phyloP scores from a whole-genome alignment of 805 yeast genomes.

The Maudiozyma turicensis region DNA sequence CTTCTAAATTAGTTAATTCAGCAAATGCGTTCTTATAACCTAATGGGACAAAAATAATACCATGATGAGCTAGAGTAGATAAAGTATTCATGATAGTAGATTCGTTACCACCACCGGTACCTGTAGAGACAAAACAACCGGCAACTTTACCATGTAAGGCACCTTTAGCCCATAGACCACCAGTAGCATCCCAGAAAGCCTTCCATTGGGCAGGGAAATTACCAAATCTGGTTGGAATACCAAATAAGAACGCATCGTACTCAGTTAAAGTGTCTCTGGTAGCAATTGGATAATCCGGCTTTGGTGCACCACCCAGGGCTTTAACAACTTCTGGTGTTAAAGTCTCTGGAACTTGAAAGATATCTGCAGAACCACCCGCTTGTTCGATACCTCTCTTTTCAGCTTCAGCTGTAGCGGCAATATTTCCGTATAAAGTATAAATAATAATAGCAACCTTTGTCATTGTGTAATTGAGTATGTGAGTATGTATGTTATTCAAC shows the following conservation, averaged over 20 bases:
- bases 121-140: constrained; percentile 63
- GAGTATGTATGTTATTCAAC: background rate
- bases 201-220: constrained; percentile 67
- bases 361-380: constrained; percentile 59
- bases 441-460: constrained; percentile 60
- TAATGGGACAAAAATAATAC: constrained; percentile 68
- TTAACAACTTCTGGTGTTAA: constrained; percentile 49
- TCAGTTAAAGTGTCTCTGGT: constrained; percentile 45
- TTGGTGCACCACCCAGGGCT: constrained; percentile 51
- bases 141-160: constrained; percentile 63
- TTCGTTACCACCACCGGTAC: constrained; percentile 76
- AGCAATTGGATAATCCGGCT: constrained; percentile 53
- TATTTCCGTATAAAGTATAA: constrained; percentile 76
- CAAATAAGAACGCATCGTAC: constrained; percentile 76
- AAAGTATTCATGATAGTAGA: constrained; percentile 52
- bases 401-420: constrained; percentile 56
- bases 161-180: constrained; percentile 70
- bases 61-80: constrained; percentile 65
- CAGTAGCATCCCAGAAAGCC: constrained; percentile 68
- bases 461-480: constrained; percentile 3
- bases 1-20: constrained; percentile 44
- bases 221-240: constrained; percentile 82
- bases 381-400: constrained; percentile 57
- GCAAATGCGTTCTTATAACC: constrained; percentile 55
- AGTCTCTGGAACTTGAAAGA: constrained; percentile 76